A percentile compares a stretch with the other conserved stretches of the same genome.
These are phyloP conservation scores for Manihot esculenta DNA, from an alignment of 441 rosid species.

Conservation along the genomic window DNA sequence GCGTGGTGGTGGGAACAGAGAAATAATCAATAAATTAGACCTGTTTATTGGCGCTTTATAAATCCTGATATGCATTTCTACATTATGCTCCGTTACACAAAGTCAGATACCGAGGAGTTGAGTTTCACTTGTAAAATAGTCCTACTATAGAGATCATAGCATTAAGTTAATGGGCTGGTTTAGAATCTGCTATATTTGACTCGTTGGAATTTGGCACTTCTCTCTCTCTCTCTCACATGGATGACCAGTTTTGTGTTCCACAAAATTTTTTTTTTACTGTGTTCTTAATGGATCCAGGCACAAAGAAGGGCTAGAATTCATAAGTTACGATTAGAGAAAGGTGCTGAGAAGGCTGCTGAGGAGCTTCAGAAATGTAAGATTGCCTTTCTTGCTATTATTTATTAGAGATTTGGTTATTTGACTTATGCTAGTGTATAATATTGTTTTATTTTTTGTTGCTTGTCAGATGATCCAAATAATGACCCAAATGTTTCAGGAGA, in stretches of 20 bases:
- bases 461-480: slow-evolving; percentile 72
- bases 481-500: slow-evolving; percentile 84
- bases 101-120: neutral
- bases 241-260: too few species aligned
- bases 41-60: neutral
- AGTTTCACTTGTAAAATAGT: neutral
- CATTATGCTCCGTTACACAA: neutral
- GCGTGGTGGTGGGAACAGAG: neutral
- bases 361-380: slow-evolving; percentile 68
- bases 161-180: neutral
- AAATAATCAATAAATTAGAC: neutral
- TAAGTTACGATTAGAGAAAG: slow-evolving; percentile 69
- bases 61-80: neutral
- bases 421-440: slow-evolving; percentile 4
- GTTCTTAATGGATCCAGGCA: slow-evolving; percentile 33
- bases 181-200: neutral
- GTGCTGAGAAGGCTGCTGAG: slow-evolving; percentile 81
- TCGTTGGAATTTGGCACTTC: neutral
- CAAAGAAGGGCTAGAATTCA: slow-evolving; percentile 82
- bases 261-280: neutral
- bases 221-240: neutral
- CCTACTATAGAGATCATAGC: neutral
- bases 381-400: slow-evolving; percentile 19
- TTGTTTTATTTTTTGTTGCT: slow-evolving; percentile 6
- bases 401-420: slow-evolving; percentile 1